Evolutionary conservation across 2,329 filamentous ascomycete genomes (phyloP).

Genomic region (Cladosporium velox): DNA sequence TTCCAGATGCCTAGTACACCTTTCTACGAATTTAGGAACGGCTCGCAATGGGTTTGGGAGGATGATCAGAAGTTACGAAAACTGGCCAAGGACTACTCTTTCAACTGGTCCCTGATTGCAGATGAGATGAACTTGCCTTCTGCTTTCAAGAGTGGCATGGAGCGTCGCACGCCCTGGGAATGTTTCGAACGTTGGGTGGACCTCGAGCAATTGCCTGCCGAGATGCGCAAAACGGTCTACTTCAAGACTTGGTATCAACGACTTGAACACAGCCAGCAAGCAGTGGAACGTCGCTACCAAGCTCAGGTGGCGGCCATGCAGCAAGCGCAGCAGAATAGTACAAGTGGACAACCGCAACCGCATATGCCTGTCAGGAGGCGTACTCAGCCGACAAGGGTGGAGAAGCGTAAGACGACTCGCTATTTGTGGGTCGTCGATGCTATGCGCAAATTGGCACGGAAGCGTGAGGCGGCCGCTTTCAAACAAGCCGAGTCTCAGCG

Average conservation of each 20-base stretch:
- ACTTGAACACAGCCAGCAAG: constrained; percentile 63
- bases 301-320: constrained; percentile 55
- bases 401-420: constrained; percentile 81
- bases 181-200: constrained; percentile 97
- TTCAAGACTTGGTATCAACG: constrained; percentile 74
- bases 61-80: constrained; percentile 88
- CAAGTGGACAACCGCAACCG: constrained; percentile 41
- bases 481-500: constrained; percentile 79
- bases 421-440: constrained; percentile 88
- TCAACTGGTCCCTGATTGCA: constrained; percentile 96
- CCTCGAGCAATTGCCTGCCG: constrained; percentile 83
- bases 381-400: constrained; percentile 80
- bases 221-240: constrained; percentile 94
- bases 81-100: constrained; percentile 87
- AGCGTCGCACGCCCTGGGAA: constrained; percentile 94
- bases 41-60: constrained; percentile 86
- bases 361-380: constrained; percentile 64
- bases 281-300: constrained; percentile 60
- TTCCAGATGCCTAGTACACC: constrained; percentile 84
- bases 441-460: constrained; percentile 94
- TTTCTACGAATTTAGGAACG: constrained; percentile 84
- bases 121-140: constrained; percentile 75
- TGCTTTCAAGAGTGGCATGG: constrained; percentile 77
- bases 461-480: constrained; percentile 79
- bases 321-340: constrained; percentile 51